These are phyloP conservation scores for Sonneratia caseolaris DNA, from an alignment of 345 rosid species.

Conservation along the genomic window DNA sequence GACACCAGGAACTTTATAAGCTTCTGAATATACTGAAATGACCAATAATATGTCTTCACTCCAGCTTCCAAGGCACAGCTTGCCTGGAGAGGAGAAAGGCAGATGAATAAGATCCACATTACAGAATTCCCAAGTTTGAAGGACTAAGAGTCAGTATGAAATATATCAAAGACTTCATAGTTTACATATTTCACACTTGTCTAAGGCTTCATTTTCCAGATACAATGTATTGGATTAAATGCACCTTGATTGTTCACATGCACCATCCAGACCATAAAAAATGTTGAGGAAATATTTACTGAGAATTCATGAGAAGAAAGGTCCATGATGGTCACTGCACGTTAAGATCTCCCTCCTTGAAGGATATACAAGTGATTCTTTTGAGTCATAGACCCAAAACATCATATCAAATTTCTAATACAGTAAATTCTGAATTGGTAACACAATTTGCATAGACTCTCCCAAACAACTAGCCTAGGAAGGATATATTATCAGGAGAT, in stretches of 20 bases:
- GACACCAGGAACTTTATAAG: slow-evolving; percentile 5
- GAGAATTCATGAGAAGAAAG: not conserved
- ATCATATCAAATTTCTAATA: not conserved
- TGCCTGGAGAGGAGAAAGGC: slow-evolving; percentile 36
- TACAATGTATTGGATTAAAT: no score
- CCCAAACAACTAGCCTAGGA: no score
- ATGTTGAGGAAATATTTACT: not conserved
- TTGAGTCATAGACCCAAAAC: not conserved
- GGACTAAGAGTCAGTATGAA: not conserved
- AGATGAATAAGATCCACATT: not conserved
- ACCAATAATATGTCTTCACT: slow-evolving; percentile 59
- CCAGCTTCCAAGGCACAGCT: slow-evolving; percentile 98
- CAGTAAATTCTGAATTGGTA: no score
- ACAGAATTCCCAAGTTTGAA: not conserved
- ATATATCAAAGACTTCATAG: not conserved
- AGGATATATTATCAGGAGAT: no score
- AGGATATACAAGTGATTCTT: not conserved
- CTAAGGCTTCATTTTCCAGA: no score
- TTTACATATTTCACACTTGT: not conserved
- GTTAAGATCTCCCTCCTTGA: not conserved
- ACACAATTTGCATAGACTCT: no score
- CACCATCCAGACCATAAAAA: not conserved
- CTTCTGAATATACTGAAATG: no score
- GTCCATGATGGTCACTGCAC: not conserved
- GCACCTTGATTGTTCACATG: not conserved